Evolutionary conservation across 2,329 filamentous ascomycete genomes (phyloP), one percentile per base, ranked within the genome.

Genomic region (Parastagonospora nodorum): DNA sequence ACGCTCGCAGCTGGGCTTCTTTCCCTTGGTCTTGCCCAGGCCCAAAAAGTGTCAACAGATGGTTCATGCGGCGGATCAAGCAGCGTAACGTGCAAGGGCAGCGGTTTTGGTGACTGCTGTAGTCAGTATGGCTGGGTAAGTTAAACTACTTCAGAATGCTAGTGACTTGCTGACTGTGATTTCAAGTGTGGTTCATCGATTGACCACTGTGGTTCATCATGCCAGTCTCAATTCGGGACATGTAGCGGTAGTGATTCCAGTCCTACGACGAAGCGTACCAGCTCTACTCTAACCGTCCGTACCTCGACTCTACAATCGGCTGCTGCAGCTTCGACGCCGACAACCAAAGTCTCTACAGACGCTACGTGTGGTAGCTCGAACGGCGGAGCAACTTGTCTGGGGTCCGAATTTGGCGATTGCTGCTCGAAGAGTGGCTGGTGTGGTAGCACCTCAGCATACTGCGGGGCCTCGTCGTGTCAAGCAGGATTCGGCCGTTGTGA

Each of bases 21-120:
- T 29, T 63, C 64, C n/a, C 43, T 60, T 8, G 53, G 53, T 46
- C 31, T 60, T 33, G 57, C 57, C 27, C 50, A 58, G 15, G 58
- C 58, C n/a, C 61, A 54, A 12, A 69, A 67, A 42, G 62, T 75
- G 11, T 78, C 75, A 1, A 58, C 69, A 15, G 73, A 78, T 42
- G 77, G 75, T 12, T 67, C 64, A 14, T 79, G 78, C 45, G 78
- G 75, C 16, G 75, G 72, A 38, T 57, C 67, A 16, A 68, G 66
- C 14, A 73, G 72, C 14, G 72, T 72, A 52, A 78, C 75, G 24
- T 79, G 78, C 54, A 57, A 67, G 32, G 76, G 75, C n/a, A 77
- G 73, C 51, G 42, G 55, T 8, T 78, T 74, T 48, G 77, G 77
- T 2, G 60, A 74, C 48, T 79, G 78, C 60, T 80, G 77, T 63